Evolutionary conservation across 257 asterid genomes (phyloP).

Genomic region (Oldenlandia corymbosa): DNA sequence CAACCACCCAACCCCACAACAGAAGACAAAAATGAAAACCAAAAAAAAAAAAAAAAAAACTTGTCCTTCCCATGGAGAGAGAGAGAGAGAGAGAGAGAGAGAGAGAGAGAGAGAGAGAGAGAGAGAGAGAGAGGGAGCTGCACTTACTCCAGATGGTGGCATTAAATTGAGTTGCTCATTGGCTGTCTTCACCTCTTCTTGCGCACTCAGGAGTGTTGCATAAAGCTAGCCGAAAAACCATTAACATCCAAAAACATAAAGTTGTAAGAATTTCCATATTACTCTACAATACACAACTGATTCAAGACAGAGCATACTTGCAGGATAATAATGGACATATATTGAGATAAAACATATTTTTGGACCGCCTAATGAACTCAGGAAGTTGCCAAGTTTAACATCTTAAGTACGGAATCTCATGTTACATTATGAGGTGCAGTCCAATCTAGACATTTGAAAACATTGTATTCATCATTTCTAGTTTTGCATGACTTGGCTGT

Average conservation of each 20-base stretch:
- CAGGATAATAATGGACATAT: neutral
- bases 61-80: neutral
- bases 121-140: neutral
- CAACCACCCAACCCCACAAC: no score
- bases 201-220: slow-evolving; percentile 54
- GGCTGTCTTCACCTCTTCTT: slow-evolving; percentile 60
- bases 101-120: no score
- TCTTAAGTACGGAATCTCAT: neutral
- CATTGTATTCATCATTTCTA: neutral
- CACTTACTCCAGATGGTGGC: slow-evolving; percentile 36
- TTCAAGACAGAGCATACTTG: neutral
- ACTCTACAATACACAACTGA: neutral
- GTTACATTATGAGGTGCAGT: neutral
- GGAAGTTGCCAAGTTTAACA: neutral
- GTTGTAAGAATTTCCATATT: neutral
- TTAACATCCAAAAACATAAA: neutral
- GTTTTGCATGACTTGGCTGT: neutral
- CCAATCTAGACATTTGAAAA: neutral
- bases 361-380: neutral
- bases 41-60: neutral
- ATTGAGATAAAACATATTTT: neutral
- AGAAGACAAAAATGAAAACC: no score
- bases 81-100: no score
- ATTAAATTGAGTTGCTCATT: slow-evolving; percentile 44
- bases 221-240: slow-evolving; percentile 44